Conservation (phyloP, 306 rosid genomes). For the Ziziphus jujuba region DNA sequence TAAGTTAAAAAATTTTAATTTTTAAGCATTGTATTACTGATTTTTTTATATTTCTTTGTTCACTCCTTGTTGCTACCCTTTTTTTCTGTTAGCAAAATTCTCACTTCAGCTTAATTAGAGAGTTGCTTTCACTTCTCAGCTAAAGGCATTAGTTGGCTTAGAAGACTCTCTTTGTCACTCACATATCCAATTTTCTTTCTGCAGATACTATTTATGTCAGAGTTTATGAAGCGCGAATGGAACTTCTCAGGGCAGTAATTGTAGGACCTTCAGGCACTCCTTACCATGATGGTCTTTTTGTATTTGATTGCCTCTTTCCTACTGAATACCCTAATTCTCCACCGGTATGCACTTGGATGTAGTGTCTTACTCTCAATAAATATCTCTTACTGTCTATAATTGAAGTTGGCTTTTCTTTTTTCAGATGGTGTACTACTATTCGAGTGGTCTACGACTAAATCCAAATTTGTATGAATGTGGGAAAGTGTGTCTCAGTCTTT, state of each 20-base stretch:
- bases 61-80: background rate
- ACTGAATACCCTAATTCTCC: constrained; percentile 55
- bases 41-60: constrained; percentile 1
- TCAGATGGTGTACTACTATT: constrained; percentile 73
- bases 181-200: constrained; percentile 12
- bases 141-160: background rate
- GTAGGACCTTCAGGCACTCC: constrained; percentile 84
- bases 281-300: constrained; percentile 84
- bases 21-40: background rate
- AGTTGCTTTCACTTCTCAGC: constrained; percentile 4
- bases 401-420: constrained; percentile 27
- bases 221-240: constrained; percentile 73
- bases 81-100: background rate
- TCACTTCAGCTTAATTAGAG: constrained; percentile 7
- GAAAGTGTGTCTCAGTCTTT: constrained; percentile 81
- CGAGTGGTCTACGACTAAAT: constrained; percentile 83
- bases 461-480: constrained; percentile 76
- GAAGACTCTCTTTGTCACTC: constrained; percentile 11
- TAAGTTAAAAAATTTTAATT: background rate
- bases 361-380: constrained; percentile 1
- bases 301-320: constrained; percentile 74
- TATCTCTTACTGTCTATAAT: constrained; percentile 20
- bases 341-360: constrained; percentile 55
- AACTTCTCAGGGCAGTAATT: constrained; percentile 70
- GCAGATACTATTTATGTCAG: constrained; percentile 74